These are phyloP conservation scores for Circinella minor DNA, from an alignment of 371 early-diverging fungal species.

Conservation along the genomic window DNA sequence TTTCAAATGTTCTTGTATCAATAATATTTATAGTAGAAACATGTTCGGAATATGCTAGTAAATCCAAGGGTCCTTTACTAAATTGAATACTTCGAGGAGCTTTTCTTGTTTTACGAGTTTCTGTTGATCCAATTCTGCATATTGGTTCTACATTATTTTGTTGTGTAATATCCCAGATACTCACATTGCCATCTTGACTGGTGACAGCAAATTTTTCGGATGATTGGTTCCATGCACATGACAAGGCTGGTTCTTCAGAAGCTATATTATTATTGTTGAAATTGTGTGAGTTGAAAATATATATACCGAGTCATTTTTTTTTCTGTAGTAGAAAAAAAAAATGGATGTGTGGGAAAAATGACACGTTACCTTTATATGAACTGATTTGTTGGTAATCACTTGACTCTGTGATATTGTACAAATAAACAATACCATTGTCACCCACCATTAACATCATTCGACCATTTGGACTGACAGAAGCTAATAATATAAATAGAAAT, in stretches of 20 bases:
- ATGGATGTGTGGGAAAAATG: neutral
- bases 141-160: conserved; percentile 64
- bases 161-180: conserved; percentile 50
- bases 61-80: conserved; percentile 30
- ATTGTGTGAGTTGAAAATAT: conserved; percentile 28
- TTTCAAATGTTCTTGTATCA: conserved; percentile 81
- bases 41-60: conserved; percentile 52
- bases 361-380: conserved; percentile 18
- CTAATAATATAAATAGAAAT: conserved; percentile 26
- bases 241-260: conserved; percentile 36
- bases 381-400: conserved; percentile 56
- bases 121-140: conserved; percentile 31
- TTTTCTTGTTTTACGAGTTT: conserved; percentile 45
- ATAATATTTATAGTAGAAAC: conserved; percentile 78
- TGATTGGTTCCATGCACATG: conserved; percentile 79
- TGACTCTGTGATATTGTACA: conserved; percentile 68
- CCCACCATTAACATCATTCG: conserved; percentile 82
- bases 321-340: neutral
- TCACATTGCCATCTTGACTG: conserved; percentile 78
- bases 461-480: conserved; percentile 85
- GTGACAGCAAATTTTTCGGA: conserved; percentile 78
- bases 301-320: too few relatives aligned
- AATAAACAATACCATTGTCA: conserved; percentile 78
- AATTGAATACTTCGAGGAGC: conserved; percentile 29
- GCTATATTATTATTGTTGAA: conserved; percentile 48